These are phyloP conservation scores for Ascochyta rabiei DNA, from an alignment of 2,329 filamentous ascomycete genomes.

Conservation along the genomic window DNA sequence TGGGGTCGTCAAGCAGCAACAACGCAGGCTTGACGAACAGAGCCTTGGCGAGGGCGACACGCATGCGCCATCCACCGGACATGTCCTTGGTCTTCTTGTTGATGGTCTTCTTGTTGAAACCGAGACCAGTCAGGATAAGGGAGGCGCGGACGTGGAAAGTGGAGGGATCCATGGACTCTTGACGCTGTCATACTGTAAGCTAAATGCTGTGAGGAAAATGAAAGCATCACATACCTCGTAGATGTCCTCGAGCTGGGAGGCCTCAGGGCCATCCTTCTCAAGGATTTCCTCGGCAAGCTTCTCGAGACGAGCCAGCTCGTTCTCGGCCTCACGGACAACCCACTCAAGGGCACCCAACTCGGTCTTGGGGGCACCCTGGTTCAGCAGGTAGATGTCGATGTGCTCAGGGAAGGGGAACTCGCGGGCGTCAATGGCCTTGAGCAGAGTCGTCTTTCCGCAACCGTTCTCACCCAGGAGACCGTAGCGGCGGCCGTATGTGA, in stretches of 20 bases:
- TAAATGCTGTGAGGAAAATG: background rate
- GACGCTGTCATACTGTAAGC: conserved; percentile 66
- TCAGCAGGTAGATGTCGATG: conserved; percentile 97
- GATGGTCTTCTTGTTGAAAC: conserved; percentile 98
- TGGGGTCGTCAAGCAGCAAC: conserved; percentile 95
- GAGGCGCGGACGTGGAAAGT: conserved; percentile 96
- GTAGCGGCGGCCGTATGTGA: conserved; percentile 91
- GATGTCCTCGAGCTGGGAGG: conserved; percentile 85
- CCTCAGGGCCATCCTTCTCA: conserved; percentile 90
- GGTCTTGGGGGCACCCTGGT: conserved; percentile 90
- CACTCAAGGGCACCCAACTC: conserved; percentile 93
- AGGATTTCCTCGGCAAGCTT: conserved; percentile 86
- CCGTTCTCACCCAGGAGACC: conserved; percentile 98
- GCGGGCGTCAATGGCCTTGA: conserved; percentile 91
- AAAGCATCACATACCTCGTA: conserved; percentile 78
- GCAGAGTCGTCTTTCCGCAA: conserved; percentile 96
- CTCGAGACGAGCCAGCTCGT: conserved; percentile 89
- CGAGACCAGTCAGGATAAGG: conserved; percentile 95
- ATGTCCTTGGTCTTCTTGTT: conserved; percentile 99
- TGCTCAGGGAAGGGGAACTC: conserved; percentile 96
- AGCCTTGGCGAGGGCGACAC: conserved; percentile 95
- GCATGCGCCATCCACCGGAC: conserved; percentile 99
- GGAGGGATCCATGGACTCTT: conserved; percentile 98
- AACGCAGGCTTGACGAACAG: conserved; percentile 98
- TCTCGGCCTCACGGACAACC: conserved; percentile 94